Base-by-base conservation (phyloP, 371 early-diverging fungal genomes). In the Apophysomyces elegans region DNA sequence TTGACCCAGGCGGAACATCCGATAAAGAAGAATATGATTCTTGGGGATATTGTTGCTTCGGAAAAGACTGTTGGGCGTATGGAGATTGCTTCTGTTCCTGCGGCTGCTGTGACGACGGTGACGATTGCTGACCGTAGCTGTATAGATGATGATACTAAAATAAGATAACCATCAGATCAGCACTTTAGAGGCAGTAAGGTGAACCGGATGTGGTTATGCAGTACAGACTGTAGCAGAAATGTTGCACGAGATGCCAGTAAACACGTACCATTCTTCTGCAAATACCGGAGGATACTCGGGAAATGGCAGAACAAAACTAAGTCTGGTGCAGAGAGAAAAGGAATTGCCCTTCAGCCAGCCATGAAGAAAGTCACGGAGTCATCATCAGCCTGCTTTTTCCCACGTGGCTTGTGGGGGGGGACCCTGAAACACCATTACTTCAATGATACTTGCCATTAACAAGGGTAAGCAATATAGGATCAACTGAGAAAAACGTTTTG, bases 191-290 rank as follows among this genome's bases (percentile, higher is more conserved):
- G 8, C 21, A n/a, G 21, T 11, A 21, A 26, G 21, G 16, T 50
- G 21, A 21, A 50, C 54, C 54, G 54, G 54, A 50, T 50, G 54
- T 9, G 54, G 54, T 50, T 50, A 21, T 50, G 54, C 54, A 50
- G 54, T 50, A 50, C 54, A 50, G 54, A 50, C 54, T 50, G 54
- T 50, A 26, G 54, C 16, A 50, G 54, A 50, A 21, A 50, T 11
- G 54, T 50, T 21, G 54, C 54, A 50, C 54, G 21, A 50, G 54
- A 35, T 21, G 54, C 21, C 54, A 50, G 54, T 50, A 50, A 50
- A 50, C 54, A 50, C 54, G 54, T 50, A 50, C 54, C 54, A 50
- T 50, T 50, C 54, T 50, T 50, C 54, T 50, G 54, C 54, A 50
- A 50, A 9, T 9, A 50, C 54, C 54, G 54, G 54, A 50, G 54